Conservation (phyloP, 805 yeast genomes). For the Saccharomycopsis fermentans region DNA sequence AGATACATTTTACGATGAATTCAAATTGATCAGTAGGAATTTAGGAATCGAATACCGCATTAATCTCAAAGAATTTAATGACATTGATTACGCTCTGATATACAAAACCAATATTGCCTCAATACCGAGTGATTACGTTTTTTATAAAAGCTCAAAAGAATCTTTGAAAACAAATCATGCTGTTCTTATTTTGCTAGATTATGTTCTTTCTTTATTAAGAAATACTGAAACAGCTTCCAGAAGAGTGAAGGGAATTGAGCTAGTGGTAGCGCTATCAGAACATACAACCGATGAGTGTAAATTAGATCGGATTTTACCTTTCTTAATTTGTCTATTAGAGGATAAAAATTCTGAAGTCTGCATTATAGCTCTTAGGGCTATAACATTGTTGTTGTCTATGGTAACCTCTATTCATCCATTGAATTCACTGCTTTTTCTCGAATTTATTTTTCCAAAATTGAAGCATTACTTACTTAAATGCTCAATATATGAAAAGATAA, state of each 20-base stretch:
- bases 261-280: conserved; percentile 68
- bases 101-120: not conserved
- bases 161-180: conserved; percentile 16
- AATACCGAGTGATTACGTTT: not conserved
- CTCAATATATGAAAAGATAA: conserved; percentile 43
- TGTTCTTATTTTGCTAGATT: conserved; percentile 46
- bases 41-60: conserved; percentile 27
- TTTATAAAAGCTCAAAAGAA: not conserved
- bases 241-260: conserved; percentile 61
- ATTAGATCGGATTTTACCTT: conserved; percentile 78
- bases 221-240: conserved; percentile 51
- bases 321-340: conserved; percentile 59
- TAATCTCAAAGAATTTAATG: conserved; percentile 16
- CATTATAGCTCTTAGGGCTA: conserved; percentile 48
- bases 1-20: conserved; percentile 48
- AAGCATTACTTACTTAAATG: conserved; percentile 31
- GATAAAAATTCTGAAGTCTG: conserved; percentile 60
- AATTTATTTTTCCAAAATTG: conserved; percentile 69
- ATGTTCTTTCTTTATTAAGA: conserved; percentile 50
- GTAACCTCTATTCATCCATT: conserved; percentile 61
- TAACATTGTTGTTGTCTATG: conserved; percentile 57
- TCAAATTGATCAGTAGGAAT: conserved; percentile 37
- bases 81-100: conserved; percentile 3
- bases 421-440: conserved; percentile 69
- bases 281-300: conserved; percentile 73